Base-by-base conservation (phyloP, 805 yeast species). In the Brettanomyces anomalus region DNA sequence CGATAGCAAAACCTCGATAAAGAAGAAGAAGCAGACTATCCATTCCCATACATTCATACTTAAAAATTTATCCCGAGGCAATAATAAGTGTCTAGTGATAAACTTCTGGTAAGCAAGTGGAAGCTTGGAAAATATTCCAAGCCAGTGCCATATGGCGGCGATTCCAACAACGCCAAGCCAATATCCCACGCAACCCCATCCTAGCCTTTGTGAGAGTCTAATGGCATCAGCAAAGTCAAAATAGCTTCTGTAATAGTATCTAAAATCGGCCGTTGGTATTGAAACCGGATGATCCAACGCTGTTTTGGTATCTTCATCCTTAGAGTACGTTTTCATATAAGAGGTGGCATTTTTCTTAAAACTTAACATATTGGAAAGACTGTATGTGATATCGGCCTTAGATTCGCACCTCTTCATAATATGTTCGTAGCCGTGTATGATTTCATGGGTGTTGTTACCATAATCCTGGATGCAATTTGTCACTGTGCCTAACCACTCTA, bases 101-200 rank as follows among this genome's bases (percentile, higher is more conserved):
- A 26, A 13, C 11, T 41, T 40, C 33, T 20, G 41, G 2, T 20
- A 8, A 28, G 35, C 11, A 19, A 11, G 33, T 20, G 52, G 39
- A 7, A 24, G 28, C 10, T 24, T 39, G 38, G 20, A 33, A 15
- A 39, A 14, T 28, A 34, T 18, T 28, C 20, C 17, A 18, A 42
- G 18, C 43, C 41, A 36, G 37, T 5, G 32, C 43, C 43, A 40
- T 2, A 65, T 7, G 2, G 68, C 58, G 0, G 62, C 63, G 1
- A 65, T 32, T 0, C 54, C 36, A 20, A 70, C 40, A 14, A 70
- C 48, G 5, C 59, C 52, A 0, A 54, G 55, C 74, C 74, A 70
- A 43, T 57, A 70, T 44, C 66, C 66, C 20, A 68, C 56, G 33
- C 57, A 52, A n/a, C 73, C 75, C 74, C 74, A 70, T 10, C 71